Base-by-base conservation (phyloP, 106 monocot genomes). In the Xerophyta viscosa region DNA sequence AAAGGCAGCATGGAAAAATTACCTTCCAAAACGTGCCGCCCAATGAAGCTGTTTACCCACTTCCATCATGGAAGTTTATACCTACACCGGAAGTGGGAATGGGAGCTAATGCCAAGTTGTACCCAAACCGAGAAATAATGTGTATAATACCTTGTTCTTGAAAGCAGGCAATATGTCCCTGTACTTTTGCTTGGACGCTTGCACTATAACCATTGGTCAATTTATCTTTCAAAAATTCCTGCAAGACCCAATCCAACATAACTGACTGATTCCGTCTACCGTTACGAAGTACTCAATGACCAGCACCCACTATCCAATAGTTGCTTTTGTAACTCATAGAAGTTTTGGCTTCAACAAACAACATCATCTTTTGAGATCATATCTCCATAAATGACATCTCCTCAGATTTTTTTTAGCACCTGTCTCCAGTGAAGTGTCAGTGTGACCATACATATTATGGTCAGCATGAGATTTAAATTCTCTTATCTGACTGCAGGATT, bases 41-140 rank as follows among this genome's bases (percentile, higher is more conserved):
- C 96, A 96, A 60, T 96, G 96, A 57, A 96, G 85, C 85, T n/a
- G 96, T 96, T 88, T 88, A 96, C 48, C 96, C 96, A 53, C 70
- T 79, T 27, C 59, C 27, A 81, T 96, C 96, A 54, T 88, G 88
- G 2, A 89, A 89, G 53, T 96, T 96, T 53, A 96, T 48, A 13
- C 78, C 76, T 61, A 96, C 73, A 54, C 88, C 96, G 42, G 54
- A 42, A 54, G 50, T 56, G 15, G 89, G 72, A 58, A 96, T 66
- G 20, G 75, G 73, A 70, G 31, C 63, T 52, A 96, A 69, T 20
- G 85, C 96, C 96, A 88, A 96, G 19, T 69, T 76, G 68, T 81
- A 96, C 21, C 96, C 96, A 48, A 96, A 68, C 19, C 79, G 82
- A 68, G 85, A 81, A 37, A 96, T 64, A 48, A 78, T 50, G 55